Evolutionary conservation across 179 eudicot species (phyloP), one percentile per base, ranked within the genome.

Genomic region (Silene noctiflora): DNA sequence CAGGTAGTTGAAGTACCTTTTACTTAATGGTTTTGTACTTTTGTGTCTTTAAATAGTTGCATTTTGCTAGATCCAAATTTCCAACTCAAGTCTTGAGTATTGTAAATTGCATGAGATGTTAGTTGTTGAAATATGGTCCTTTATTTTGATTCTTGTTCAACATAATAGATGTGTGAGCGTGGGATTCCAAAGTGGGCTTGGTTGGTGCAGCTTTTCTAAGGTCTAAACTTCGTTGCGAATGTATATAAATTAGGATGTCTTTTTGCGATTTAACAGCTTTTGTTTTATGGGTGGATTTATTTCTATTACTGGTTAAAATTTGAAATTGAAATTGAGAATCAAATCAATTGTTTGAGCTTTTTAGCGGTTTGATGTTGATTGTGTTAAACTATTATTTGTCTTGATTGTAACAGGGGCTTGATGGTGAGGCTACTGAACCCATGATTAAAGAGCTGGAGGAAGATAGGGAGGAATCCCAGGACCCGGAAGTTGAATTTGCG

Each of bases 341-440:
- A n/a, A 62, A 29, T 64, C 27, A 39, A 55, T 53, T 44, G 55
- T 65, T 9, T 44, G 69, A 42, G 51, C 48, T 39, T 16, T 46
- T 46, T 68, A 6, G 67, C 20, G 67, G 79, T 66, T 53, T 19
- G 20, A 6, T 31, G 27, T 16, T 19, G 12, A 53, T 51, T 67
- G 59, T 35, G 29, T 63, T 17, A 35, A 79, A 29, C 42, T 62
- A 27, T 46, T 42, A 31, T 48, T 44, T 7, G 21, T 16, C 22
- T 56, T 79, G 31, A 62, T 55, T 66, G 77, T 86, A 76, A 69
- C 86, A 96, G 99, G 99, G 99, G 51, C 83, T 96, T 79, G 99
- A 96, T 86, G 99, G 99, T 83, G 99, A 96, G 84, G 99, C 99
- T 74, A 96, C 99, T 17, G 99, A 96, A 79, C 99, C 98, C 60